phyloP scores from a whole-genome alignment of 2,329 filamentous ascomycete genomes.

The Aspergillus quadrilineatus region DNA sequence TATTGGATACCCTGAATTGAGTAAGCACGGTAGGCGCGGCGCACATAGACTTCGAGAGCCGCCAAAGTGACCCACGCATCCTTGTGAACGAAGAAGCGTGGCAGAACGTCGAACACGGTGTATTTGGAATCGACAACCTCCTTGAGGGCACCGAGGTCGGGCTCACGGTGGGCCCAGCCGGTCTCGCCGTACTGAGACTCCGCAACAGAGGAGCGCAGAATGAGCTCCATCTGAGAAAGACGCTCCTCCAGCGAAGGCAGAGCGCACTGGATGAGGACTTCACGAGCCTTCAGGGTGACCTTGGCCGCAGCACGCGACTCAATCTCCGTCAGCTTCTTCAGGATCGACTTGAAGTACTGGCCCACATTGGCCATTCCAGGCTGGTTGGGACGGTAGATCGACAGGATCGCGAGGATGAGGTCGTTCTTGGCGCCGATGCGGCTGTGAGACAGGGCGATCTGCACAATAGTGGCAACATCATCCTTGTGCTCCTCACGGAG shows the following conservation, averaged over 20 bases:
- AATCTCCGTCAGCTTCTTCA: slow-evolving; percentile 86
- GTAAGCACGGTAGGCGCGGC: slow-evolving; percentile 95
- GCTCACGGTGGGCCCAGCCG: slow-evolving; percentile 93
- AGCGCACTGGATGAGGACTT: slow-evolving; percentile 95
- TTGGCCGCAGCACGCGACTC: slow-evolving; percentile 85
- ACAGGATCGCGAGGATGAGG: slow-evolving; percentile 83
- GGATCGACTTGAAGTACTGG: slow-evolving; percentile 78
- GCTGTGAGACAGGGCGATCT: slow-evolving; percentile 90
- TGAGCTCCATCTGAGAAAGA: slow-evolving; percentile 96
- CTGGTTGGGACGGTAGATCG: slow-evolving; percentile 93
- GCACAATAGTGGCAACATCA: slow-evolving; percentile 77
- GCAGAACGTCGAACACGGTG: slow-evolving; percentile 94
- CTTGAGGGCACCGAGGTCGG: slow-evolving; percentile 85
- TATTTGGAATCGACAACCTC: slow-evolving; percentile 98
- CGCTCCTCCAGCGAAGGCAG: slow-evolving; percentile 95
- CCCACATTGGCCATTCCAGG: slow-evolving; percentile 83
- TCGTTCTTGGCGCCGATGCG: slow-evolving; percentile 92
- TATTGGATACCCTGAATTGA: slow-evolving; percentile 87
- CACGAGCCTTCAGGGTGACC: slow-evolving; percentile 94
- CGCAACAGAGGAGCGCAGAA: slow-evolving; percentile 88
- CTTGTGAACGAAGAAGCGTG: slow-evolving; percentile 90
- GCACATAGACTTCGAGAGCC: slow-evolving; percentile 92
- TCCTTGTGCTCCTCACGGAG: slow-evolving; percentile 97
- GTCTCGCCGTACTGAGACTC: slow-evolving; percentile 98
- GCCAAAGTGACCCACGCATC: slow-evolving; percentile 94